Evolutionary conservation across 2,329 filamentous ascomycete genomes (phyloP).

Genomic region (Arachnomyces sp.): DNA sequence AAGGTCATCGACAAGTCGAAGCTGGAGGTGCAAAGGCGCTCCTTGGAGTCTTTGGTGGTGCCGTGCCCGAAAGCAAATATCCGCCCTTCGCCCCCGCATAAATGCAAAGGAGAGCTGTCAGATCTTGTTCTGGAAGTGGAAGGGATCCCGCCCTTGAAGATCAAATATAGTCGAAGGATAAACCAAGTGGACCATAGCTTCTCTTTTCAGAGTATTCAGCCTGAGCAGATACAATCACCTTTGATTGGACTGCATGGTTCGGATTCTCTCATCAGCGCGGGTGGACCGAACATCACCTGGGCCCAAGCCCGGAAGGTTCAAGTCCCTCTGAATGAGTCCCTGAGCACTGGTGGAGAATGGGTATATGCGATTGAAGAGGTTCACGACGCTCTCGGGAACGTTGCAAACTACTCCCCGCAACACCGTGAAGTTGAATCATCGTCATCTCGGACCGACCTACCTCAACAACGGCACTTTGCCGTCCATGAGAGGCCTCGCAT

Average conservation of each 20-base stretch:
- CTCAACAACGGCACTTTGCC: conserved; percentile 66
- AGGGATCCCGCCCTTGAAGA: conserved; percentile 82
- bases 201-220: conserved; percentile 87
- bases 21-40: conserved; percentile 73
- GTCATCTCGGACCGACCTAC: conserved; percentile 47
- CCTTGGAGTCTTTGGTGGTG: conserved; percentile 74
- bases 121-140: conserved; percentile 74
- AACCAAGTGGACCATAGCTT: conserved; percentile 77
- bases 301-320: conserved; percentile 64
- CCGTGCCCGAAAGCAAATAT: conserved; percentile 74
- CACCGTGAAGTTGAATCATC: conserved; percentile 59
- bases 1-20: conserved; percentile 90
- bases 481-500: conserved; percentile 80
- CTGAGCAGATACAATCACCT: conserved; percentile 74
- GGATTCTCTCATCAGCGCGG: conserved; percentile 49
- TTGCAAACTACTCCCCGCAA: conserved; percentile 58
- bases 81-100: conserved; percentile 53
- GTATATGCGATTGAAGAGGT: conserved; percentile 87
- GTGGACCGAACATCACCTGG: conserved; percentile 57
- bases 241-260: conserved; percentile 55
- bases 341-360: conserved; percentile 72
- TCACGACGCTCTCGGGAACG: conserved; percentile 80
- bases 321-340: conserved; percentile 83
- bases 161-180: conserved; percentile 82
- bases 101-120: conserved; percentile 81